These are phyloP conservation scores for Hypoxylon sp. DNA, from an alignment of 2,329 filamentous ascomycete genomes.

Conservation along the genomic window DNA sequence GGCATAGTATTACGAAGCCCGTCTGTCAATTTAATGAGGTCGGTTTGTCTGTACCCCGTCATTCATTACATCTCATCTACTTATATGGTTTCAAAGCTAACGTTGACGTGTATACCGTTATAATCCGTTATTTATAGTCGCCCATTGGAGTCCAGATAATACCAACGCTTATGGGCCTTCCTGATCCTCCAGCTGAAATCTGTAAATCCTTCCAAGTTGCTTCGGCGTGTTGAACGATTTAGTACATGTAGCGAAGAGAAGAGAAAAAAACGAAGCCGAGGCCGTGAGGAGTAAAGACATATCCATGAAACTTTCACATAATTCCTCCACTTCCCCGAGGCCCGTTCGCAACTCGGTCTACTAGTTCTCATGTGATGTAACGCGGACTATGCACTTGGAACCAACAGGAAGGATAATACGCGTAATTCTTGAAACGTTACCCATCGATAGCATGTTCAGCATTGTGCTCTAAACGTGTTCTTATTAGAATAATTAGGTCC, in stretches of 20 bases:
- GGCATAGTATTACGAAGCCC: not conserved
- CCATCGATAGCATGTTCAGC: constrained; percentile 7
- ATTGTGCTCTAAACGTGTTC: constrained; percentile 34
- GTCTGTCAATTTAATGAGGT: not conserved
- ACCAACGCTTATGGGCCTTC: not conserved
- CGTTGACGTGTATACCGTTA: not conserved
- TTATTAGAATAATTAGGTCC: constrained; percentile 45
- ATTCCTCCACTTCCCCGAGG: constrained; percentile 15
- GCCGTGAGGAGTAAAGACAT: not conserved
- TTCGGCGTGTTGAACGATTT: not conserved
- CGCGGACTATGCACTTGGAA: constrained; percentile 29
- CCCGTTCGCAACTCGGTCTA: constrained; percentile 11
- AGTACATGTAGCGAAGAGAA: not conserved
- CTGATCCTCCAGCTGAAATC: not conserved
- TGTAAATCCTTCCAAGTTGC: not conserved
- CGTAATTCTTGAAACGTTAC: constrained; percentile 36
- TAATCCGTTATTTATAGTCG: too few relatives aligned
- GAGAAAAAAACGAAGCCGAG: constrained; percentile 1
- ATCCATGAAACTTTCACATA: constrained; percentile 8
- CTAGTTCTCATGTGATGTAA: constrained; percentile 40
- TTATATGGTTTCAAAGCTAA: not conserved
- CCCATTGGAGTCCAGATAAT: not conserved
- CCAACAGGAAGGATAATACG: constrained; percentile 22
- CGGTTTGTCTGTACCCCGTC: not conserved
- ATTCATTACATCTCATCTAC: constrained; percentile 5